Evolutionary conservation across 2,329 filamentous ascomycete genomes (phyloP).

Genomic region (Ascochyta koolunga): DNA sequence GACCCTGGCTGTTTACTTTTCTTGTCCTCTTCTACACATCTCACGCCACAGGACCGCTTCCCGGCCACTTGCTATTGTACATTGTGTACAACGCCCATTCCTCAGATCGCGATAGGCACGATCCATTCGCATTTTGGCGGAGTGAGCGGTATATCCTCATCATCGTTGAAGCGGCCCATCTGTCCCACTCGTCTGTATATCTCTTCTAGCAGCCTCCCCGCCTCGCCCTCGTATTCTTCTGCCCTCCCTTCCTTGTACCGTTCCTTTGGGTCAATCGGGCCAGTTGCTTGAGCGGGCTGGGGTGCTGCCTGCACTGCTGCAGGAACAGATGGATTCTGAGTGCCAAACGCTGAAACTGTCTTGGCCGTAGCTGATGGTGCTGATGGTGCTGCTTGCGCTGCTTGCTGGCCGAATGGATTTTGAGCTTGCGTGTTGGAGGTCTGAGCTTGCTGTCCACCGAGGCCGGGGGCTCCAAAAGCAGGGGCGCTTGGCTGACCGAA

Average conservation of each 20-base stretch:
- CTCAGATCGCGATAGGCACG: constrained; percentile 18
- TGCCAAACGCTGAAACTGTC: constrained; percentile 24
- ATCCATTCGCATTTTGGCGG: constrained; percentile 81
- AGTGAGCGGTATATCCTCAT: constrained; percentile 74
- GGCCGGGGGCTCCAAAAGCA: constrained; percentile 43
- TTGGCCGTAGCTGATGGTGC: constrained; percentile 12
- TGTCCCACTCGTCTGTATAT: constrained; percentile 70
- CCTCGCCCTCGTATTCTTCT: constrained; percentile 64
- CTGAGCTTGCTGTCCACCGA: constrained; percentile 23
- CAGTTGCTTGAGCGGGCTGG: constrained; percentile 16
- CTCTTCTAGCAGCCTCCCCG: constrained; percentile 58
- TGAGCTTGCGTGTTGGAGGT: constrained; percentile 12
- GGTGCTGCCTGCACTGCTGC: constrained; percentile 48
- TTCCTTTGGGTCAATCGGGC: constrained; percentile 44
- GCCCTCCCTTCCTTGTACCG: constrained; percentile 65
- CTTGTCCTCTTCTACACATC: background rate
- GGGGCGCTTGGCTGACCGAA: constrained; percentile 46
- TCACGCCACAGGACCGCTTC: background rate
- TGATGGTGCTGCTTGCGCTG: too few species aligned
- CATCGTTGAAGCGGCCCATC: constrained; percentile 70
- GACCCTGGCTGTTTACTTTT: background rate
- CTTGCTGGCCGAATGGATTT: constrained; percentile 33
- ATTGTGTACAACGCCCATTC: background rate
- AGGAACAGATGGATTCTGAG: constrained; percentile 17
- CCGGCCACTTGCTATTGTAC: background rate